These are phyloP conservation scores for Aspergillus affinis DNA, from an alignment of 495 filamentous ascomycete species.

Conservation along the genomic window DNA sequence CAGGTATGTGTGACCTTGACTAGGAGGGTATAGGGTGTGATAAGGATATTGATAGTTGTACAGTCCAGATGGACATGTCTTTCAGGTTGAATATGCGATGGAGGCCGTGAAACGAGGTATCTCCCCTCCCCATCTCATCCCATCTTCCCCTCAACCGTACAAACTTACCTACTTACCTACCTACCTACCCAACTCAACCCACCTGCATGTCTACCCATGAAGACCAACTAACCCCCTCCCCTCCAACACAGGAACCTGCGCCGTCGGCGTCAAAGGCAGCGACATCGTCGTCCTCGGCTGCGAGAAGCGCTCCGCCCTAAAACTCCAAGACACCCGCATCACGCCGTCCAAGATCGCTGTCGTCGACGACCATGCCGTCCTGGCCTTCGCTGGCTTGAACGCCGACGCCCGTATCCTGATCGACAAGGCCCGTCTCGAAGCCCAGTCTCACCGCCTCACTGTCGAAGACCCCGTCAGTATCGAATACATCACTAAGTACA, in stretches of 20 bases:
- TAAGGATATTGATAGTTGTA: constrained; percentile 8
- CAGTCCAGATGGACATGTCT: constrained; percentile 98
- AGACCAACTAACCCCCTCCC: too few species aligned
- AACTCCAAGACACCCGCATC: constrained; percentile 98
- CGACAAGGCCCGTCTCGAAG: constrained; percentile 95
- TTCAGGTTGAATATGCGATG: constrained; percentile 98
- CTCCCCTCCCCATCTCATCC: constrained; percentile 11
- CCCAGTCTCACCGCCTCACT: constrained; percentile 96
- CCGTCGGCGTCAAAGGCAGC: constrained; percentile 93
- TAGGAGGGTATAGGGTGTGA: too few species aligned
- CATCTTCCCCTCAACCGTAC: constrained; percentile 35
- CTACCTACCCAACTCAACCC: not conserved
- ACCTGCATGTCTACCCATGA: too few species aligned
- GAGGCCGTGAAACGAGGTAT: constrained; percentile 97
- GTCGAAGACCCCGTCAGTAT: constrained; percentile 96
- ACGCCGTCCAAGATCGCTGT: constrained; percentile 97
- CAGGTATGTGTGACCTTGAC: constrained; percentile 21
- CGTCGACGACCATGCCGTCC: constrained; percentile 91
- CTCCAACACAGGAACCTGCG: constrained; percentile 98
- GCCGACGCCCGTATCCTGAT: constrained; percentile 96
- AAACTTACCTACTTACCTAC: not conserved
- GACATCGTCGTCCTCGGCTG: constrained; percentile 95
- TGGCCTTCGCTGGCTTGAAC: constrained; percentile 95
- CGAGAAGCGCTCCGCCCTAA: constrained; percentile 98
- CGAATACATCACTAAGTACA: constrained; percentile 99